Base-by-base conservation (phyloP, 129 eudicot genomes). In the Flaveria linearis region DNA sequence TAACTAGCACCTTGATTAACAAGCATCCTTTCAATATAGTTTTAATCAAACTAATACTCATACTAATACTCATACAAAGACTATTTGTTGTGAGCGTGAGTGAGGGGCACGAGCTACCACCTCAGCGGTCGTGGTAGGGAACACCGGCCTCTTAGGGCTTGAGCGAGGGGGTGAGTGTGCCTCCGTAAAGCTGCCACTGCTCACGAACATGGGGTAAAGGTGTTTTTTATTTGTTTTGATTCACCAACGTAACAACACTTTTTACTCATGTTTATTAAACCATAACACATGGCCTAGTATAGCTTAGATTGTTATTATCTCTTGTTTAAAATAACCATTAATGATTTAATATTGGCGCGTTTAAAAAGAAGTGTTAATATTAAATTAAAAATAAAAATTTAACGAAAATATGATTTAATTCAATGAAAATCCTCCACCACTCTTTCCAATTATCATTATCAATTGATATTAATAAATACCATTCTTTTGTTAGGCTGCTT, bases 401-500 rank as follows among this genome's bases (percentile, higher is more conserved):
- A 7, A 36, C 41, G 5, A 36, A 36, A 25, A 23, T 8, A 60
- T 60, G 16, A 50, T 1, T 25, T 15, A 23, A 55, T 58, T 17
- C 55, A 80, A 64, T 65, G 51, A 69, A 65, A 64, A 14, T 56
- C 68, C 49, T 64, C 72, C 62, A 56, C 68, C 79, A 73, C 28
- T 45, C 74, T 73, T 80, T 64, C 68, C 74, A 17, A 20, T 72
- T 79, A 55, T 73, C 74, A 39, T 53, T 73, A 30, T 73, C 79
- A 43, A 64, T 23, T 42, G 51, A 30, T 57, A 26, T 63, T 63
- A 75, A 28, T 72, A 62, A 63, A 62, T 73, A 22, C 65, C 69
- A 66, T 80, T 73, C 84, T 73, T 80, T 73, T 11, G 84, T 80
- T 80, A 73, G 75, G 79, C 33, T 33, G 9, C 84, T 80, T 80